A percentile compares a stretch with the other conserved stretches of the same genome.
These are phyloP conservation scores for Firmiana major DNA, from an alignment of 345 rosid genomes.

Conservation along the genomic window DNA sequence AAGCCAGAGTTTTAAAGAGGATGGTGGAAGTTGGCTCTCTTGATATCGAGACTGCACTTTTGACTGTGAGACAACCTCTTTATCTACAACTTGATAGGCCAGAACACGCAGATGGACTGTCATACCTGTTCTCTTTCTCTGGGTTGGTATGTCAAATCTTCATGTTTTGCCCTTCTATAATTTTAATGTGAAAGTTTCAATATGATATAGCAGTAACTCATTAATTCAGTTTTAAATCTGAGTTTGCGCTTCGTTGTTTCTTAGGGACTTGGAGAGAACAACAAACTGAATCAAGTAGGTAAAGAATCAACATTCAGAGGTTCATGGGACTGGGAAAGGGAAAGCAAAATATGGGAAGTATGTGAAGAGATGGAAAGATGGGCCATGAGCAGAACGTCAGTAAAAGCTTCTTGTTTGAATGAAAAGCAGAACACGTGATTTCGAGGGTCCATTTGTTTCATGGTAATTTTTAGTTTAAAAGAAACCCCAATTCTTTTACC, in stretches of 20 bases:
- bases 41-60: conserved; percentile 21
- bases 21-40: conserved; percentile 28
- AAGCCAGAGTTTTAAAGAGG: conserved; percentile 33
- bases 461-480: neutral
- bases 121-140: conserved; percentile 14
- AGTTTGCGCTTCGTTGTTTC: neutral
- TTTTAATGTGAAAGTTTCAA: neutral
- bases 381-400: neutral
- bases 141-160: conserved; percentile 14
- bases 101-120: conserved; percentile 16
- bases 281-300: conserved; percentile 6
- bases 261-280: conserved; percentile 14
- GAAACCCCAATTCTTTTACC: neutral
- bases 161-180: neutral
- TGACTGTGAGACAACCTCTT: conserved; percentile 17
- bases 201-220: neutral
- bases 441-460: neutral
- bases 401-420: neutral
- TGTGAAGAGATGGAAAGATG: conserved; percentile 28
- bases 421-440: neutral
- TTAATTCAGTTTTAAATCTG: neutral
- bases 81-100: conserved; percentile 7
- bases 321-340: conserved; percentile 30
- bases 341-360: conserved; percentile 27
- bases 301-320: neutral